phyloP scores from a whole-genome alignment of 768 basidiomycete genomes.

The Suillus lakei region DNA sequence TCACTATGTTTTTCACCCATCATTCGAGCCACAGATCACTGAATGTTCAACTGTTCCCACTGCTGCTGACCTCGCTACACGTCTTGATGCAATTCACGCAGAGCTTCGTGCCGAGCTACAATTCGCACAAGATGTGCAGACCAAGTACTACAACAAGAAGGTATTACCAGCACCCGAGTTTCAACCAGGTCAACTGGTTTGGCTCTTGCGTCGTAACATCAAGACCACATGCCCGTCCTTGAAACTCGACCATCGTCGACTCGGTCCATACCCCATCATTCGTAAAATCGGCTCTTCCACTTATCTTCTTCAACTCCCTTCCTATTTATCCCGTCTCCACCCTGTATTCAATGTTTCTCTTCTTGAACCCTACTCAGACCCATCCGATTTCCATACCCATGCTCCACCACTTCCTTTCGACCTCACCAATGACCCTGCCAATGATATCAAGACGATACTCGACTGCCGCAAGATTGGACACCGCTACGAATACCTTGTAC shows the following conservation, averaged over 20 bases:
- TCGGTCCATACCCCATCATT: conserved; percentile 31
- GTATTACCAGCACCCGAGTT: conserved; percentile 31
- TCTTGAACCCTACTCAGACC: conserved; percentile 22
- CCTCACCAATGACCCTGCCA: conserved; percentile 1
- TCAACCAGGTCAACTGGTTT: conserved; percentile 40
- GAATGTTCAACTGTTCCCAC: conserved; percentile 35
- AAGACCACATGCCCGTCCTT: conserved; percentile 43
- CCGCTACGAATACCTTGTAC: conserved; percentile 22
- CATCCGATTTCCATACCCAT: conserved; percentile 38
- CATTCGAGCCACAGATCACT: conserved; percentile 34
- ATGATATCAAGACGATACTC: conserved; percentile 7
- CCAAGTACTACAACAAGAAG: conserved; percentile 33
- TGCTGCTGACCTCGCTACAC: conserved; percentile 32
- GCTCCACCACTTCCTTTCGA: conserved; percentile 15
- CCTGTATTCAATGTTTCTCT: conserved; percentile 46
- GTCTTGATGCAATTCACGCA: conserved; percentile 36
- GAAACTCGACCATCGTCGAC: conserved; percentile 42
- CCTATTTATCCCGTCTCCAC: conserved; percentile 38
- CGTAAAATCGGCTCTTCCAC: conserved; percentile 21
- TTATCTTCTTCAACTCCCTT: conserved; percentile 37
- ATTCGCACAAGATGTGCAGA: conserved; percentile 32
- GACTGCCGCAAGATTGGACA: conserved; percentile 12
- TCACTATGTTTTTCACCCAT: conserved; percentile 37
- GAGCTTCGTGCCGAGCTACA: conserved; percentile 39
- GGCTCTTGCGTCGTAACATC: conserved; percentile 44